A percentile compares a stretch with the other conserved stretches of the same genome.
These are phyloP conservation scores for Sclerotinia sclerotiorum DNA, from an alignment of 2,329 filamentous ascomycete genomes.

Conservation along the genomic window DNA sequence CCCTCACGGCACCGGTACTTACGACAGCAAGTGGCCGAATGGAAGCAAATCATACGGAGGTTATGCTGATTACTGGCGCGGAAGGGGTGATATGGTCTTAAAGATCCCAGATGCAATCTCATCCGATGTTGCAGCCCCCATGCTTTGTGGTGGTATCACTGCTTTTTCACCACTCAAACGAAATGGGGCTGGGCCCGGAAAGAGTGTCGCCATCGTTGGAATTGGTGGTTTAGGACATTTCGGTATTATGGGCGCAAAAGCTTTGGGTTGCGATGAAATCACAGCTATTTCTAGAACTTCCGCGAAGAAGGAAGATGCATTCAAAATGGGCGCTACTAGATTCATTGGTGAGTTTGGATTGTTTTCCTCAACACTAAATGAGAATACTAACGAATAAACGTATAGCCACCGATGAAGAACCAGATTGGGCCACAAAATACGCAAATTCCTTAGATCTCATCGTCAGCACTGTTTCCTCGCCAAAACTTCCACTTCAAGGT, in stretches of 20 bases:
- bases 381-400: background rate
- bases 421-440: slow-evolving; percentile 60
- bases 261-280: slow-evolving; percentile 65
- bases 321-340: slow-evolving; percentile 59
- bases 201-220: slow-evolving; percentile 67
- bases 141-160: slow-evolving; percentile 78
- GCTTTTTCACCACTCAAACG: slow-evolving; percentile 67
- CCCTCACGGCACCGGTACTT: slow-evolving; percentile 44
- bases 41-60: slow-evolving; percentile 53
- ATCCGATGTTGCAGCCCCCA: slow-evolving; percentile 57
- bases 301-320: slow-evolving; percentile 58
- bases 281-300: slow-evolving; percentile 63
- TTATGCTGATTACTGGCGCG: slow-evolving; percentile 51
- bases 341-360: slow-evolving; percentile 43
- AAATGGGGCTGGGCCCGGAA: slow-evolving; percentile 67
- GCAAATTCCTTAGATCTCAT: slow-evolving; percentile 56
- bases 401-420: slow-evolving; percentile 48
- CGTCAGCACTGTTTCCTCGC: slow-evolving; percentile 56
- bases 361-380: background rate
- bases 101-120: slow-evolving; percentile 56
- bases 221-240: slow-evolving; percentile 70
- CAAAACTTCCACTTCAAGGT: slow-evolving; percentile 60
- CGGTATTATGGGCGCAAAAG: slow-evolving; percentile 68
- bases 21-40: slow-evolving; percentile 42
- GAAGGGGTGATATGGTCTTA: slow-evolving; percentile 58